These are phyloP conservation scores for Chrysanthemum makinoi DNA, from an alignment of 129 eudicot genomes.

Conservation along the genomic window DNA sequence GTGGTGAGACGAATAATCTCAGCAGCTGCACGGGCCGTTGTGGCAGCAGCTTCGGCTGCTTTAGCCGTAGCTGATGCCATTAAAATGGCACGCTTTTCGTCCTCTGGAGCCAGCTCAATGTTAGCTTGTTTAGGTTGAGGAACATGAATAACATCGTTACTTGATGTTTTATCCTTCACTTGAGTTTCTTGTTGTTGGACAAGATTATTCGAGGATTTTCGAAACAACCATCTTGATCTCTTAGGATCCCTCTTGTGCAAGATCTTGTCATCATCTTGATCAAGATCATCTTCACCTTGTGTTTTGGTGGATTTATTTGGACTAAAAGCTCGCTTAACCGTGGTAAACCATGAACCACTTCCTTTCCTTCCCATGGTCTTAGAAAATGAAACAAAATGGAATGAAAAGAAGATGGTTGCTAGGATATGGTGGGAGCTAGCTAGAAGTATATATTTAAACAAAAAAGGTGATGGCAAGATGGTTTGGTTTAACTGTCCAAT, in stretches of 20 bases:
- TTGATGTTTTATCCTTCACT: slow-evolving; percentile 14
- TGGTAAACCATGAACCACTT: slow-evolving; percentile 68
- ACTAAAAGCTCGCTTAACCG: slow-evolving; percentile 69
- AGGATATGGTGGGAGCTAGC: neutral
- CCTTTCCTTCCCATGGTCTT: slow-evolving; percentile 56
- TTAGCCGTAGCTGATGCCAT: slow-evolving; percentile 56
- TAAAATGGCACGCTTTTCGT: slow-evolving; percentile 53
- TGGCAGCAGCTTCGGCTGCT: slow-evolving; percentile 63
- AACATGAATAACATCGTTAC: neutral
- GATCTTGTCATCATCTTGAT: slow-evolving; percentile 44
- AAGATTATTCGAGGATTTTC: slow-evolving; percentile 39
- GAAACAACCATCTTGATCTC: slow-evolving; percentile 70
- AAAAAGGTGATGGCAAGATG: neutral
- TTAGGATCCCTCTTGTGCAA: slow-evolving; percentile 65
- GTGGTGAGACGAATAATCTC: slow-evolving; percentile 50
- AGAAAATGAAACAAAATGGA: neutral
- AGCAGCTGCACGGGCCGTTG: slow-evolving; percentile 57
- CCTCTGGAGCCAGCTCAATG: slow-evolving; percentile 17
- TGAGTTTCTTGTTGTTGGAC: slow-evolving; percentile 22
- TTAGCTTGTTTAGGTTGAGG: slow-evolving; percentile 2
- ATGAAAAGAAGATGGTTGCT: neutral
- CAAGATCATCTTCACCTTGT: slow-evolving; percentile 45
- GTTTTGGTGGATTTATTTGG: slow-evolving; percentile 54
- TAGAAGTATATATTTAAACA: slow-evolving; percentile 3
- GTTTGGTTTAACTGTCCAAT: slow-evolving; percentile 18